Evolutionary conservation across 2,329 filamentous ascomycete species (phyloP).

Genomic region (Fusarium veterinarium): DNA sequence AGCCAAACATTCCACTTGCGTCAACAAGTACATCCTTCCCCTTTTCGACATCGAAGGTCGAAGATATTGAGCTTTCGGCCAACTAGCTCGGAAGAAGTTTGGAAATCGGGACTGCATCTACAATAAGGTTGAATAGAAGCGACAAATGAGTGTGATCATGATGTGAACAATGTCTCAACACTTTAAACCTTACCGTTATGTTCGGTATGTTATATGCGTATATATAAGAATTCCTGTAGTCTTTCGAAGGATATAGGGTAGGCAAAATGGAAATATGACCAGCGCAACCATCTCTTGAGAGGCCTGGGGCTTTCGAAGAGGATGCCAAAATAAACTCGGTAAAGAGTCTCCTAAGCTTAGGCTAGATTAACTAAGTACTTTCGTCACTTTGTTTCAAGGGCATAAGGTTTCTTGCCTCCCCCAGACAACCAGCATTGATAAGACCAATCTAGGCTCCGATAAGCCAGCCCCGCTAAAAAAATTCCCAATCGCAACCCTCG

Average conservation of each 20-base stretch:
- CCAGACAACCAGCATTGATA: neutral
- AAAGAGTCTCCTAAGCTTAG: neutral
- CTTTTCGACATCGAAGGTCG: neutral
- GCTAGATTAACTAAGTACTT: neutral
- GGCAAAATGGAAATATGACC: neutral
- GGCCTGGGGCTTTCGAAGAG: too few species aligned
- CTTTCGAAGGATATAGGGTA: neutral
- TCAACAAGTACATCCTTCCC: neutral
- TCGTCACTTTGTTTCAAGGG: too few species aligned
- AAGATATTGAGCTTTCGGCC: neutral
- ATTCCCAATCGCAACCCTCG: constrained; percentile 14
- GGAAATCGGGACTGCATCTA: neutral
- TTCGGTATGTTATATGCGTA: neutral
- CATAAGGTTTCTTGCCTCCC: neutral
- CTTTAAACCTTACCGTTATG: neutral
- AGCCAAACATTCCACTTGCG: constrained; percentile 8
- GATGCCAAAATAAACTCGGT: neutral
- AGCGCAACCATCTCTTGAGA: neutral
- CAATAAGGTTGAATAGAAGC: neutral
- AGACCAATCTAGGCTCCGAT: constrained; percentile 28
- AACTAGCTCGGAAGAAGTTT: too few species aligned
- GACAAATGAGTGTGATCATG: neutral
- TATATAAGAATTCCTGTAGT: neutral
- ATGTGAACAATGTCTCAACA: neutral
- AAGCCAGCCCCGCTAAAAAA: constrained; percentile 48